Percentiles rank a stretch among this genome's conserved stretches.
phyloP scores from a whole-genome alignment of 2,329 filamentous ascomycete species.

The Ilyonectria mors-panacis region DNA sequence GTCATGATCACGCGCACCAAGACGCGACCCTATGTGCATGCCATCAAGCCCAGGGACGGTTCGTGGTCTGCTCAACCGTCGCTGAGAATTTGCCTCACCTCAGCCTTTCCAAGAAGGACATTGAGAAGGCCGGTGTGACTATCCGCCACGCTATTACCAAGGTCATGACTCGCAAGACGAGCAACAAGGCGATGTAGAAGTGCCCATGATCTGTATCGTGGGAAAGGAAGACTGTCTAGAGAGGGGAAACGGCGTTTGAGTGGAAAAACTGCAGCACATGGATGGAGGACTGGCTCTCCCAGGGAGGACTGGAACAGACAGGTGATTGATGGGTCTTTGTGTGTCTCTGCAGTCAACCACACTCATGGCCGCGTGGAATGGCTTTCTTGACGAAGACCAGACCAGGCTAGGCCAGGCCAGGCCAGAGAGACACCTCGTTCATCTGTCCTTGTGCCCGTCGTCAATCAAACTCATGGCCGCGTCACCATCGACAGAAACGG shows the following conservation, averaged over 20 bases:
- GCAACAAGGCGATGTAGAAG: constrained; percentile 51
- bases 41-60: constrained; percentile 77
- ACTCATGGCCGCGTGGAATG: background rate
- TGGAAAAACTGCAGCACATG: background rate
- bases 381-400: background rate
- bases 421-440: background rate
- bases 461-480: background rate
- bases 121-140: constrained; percentile 90
- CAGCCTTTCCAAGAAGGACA: constrained; percentile 93
- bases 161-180: constrained; percentile 79
- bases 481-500: background rate
- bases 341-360: background rate
- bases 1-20: constrained; percentile 92
- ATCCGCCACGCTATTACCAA: constrained; percentile 96
- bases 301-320: background rate
- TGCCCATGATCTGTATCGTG: background rate
- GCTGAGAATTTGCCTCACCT: constrained; percentile 92
- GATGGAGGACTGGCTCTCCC: background rate
- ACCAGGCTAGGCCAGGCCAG: background rate
- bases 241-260: background rate
- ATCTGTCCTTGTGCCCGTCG: background rate
- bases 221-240: background rate
- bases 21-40: constrained; percentile 76
- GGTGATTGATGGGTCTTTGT: background rate
- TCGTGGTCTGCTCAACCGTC: constrained; percentile 82